Conservation (phyloP, 306 rosid genomes). For the Cucurbita maxima region DNA sequence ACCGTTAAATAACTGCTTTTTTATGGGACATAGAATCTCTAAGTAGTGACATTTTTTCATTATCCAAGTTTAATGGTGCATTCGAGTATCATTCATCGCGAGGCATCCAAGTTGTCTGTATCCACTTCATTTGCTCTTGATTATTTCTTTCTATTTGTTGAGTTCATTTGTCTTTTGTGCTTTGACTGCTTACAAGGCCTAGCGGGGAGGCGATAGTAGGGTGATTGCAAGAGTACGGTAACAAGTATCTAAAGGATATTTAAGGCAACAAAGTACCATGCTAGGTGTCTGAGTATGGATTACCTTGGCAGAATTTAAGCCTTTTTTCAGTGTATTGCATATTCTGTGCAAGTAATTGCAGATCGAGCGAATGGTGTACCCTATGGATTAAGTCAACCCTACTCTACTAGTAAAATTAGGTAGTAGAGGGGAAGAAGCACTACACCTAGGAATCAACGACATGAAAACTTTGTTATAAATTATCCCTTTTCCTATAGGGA, state of each 20-base stretch:
- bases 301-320: not conserved
- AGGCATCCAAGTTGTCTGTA: not conserved
- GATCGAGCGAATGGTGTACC: not conserved
- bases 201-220: not conserved
- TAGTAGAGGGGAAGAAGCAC: not conserved
- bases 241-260: not conserved
- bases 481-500: not conserved
- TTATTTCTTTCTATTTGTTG: not conserved
- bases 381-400: not conserved
- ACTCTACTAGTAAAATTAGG: not conserved
- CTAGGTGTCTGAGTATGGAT: no score
- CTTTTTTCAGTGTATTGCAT: not conserved
- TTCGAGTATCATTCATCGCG: not conserved
- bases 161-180: not conserved
- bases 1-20: not conserved
- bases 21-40: not conserved
- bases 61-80: not conserved
- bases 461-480: not conserved
- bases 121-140: not conserved
- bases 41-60: not conserved
- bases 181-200: not conserved
- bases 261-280: not conserved
- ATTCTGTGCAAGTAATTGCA: not conserved
- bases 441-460: not conserved
- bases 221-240: not conserved